Base-by-base conservation (phyloP, 352 stramenopile species). In the Halophytophthora polymorphica region DNA sequence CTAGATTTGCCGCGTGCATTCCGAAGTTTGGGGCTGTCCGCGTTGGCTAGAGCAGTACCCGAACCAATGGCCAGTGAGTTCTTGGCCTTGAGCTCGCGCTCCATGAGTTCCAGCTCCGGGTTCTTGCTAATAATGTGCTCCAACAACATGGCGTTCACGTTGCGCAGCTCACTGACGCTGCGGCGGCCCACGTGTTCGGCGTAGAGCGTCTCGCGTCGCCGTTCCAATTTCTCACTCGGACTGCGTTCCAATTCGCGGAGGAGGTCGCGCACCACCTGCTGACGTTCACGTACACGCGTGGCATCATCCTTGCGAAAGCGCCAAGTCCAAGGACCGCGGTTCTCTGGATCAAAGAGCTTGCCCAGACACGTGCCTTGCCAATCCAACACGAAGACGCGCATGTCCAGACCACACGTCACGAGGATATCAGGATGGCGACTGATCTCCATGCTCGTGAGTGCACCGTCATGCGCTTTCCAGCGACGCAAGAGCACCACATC, bases 61-160 rank as follows among this genome's bases (percentile, higher is more conserved):
- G 28, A 21, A 0, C 17, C 18, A 38, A 52, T 51, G 3, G 44
- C 6, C 19, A 47, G n/a, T 10, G 28, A n/a, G 2, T 56, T 56
- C 18, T 45, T 57, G 0, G n/a, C 7, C 28, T 53, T 45, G 21
- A 56, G 53, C 22, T 64, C 61, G n/a, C 43, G 69, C 54, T 72
- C 68, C 13, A 64, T 61, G 58, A 74, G 17, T 1, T 67, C 61
- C 0, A 88, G 64, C 36, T 88, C 77, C 0, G 74, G 72, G 35
- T 80, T 75, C 41, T 84, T 78, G 47, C 64, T 86, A 45, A 85
- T 75, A 12, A 88, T 74, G 40, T 88, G 77, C n/a, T 86, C 77
- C 0, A 88, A 34, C 41, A 88, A 25, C 61, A 88, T 73, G 2
- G 66, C 52, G 34, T 68, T 84, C 2, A 85, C 66, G 34, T 71